Conservation (phyloP, 257 asterid genomes). For the Plantago ovata region DNA sequence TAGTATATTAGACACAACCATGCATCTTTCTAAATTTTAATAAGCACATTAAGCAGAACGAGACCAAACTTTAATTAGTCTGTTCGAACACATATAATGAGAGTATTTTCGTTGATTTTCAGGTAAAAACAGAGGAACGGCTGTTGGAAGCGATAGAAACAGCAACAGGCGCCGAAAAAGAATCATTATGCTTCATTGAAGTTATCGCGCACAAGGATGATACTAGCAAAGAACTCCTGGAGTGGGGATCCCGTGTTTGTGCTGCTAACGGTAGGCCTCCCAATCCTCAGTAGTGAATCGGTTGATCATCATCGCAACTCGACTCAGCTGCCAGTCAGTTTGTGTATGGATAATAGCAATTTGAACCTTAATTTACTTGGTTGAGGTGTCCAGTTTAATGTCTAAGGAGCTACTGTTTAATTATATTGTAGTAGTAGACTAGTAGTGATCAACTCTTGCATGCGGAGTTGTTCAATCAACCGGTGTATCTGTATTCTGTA, state of each 20-base stretch:
- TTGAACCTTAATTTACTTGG: not conserved
- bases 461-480: conserved; percentile 3
- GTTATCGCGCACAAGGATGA: conserved; percentile 46
- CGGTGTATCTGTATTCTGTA: not conserved
- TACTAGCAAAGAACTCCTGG: conserved; percentile 45
- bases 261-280: conserved; percentile 48
- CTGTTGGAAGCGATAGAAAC: conserved; percentile 36
- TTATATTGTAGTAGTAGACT: not conserved
- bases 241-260: conserved; percentile 53
- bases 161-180: conserved; percentile 32
- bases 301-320: not conserved
- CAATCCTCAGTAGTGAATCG: conserved; percentile 32
- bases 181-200: conserved; percentile 45
- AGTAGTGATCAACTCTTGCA: not conserved
- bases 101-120: not conserved
- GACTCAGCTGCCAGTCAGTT: not conserved
- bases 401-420: not conserved
- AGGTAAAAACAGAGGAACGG: conserved; percentile 52
- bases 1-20: not conserved
- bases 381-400: conserved; percentile 6
- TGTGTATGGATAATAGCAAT: not conserved
- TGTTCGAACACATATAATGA: not conserved
- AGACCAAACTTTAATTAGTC: not conserved
- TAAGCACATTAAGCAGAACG: not conserved
- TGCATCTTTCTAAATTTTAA: not conserved